Evolutionary conservation across 179 eudicot genomes (phyloP), one percentile per base, ranked within the genome.

Genomic region (Monotropa hypopitys): DNA sequence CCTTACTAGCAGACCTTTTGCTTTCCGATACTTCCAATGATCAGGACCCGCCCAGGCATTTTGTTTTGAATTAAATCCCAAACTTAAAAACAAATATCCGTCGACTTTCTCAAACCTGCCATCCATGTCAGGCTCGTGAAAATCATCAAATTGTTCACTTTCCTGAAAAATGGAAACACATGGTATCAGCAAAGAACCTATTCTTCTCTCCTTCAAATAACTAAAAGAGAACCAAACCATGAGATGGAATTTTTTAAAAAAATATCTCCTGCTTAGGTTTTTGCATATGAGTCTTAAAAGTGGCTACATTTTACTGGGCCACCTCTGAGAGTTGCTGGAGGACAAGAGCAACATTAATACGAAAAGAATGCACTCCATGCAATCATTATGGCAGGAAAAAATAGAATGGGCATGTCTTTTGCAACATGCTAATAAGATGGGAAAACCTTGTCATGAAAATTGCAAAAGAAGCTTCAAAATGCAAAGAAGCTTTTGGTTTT

Each of bases 31-130:
- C 87, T 93, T 96, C 99, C 99, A 96, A 72, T 93, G 98, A 80
- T 93, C 92, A 74, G 99, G 97, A 77, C 99, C 98, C 56, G 99
- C 99, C 99, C 99, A 96, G 8, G 94, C 95, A 84, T 96, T 96
- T 73, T 84, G 90, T 70, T 86, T 90, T 63, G 90, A 89, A 33
- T 82, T 82, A 71, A 86, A 81, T 30, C 97, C 97, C 77, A 88
- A 84, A 78, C 81, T 87, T 72, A 84, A 84, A 86, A 90, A 87
- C 79, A 91, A 81, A 83, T 84, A 89, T 30, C 85, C 84, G 70
- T 91, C 90, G 79, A 91, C 86, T 70, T 86, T 87, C 61, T 83
- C 91, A 84, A 76, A 81, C 74, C 87, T 84, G 72, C 87, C 88
- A 67, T 88, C 85, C 71, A 66, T 65, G 78, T 87, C 90, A 78